Percentiles rank a stretch among this genome's conserved stretches.
Conservation (phyloP, 345 rosid genomes). For the Sisymbrium altissimum region DNA sequence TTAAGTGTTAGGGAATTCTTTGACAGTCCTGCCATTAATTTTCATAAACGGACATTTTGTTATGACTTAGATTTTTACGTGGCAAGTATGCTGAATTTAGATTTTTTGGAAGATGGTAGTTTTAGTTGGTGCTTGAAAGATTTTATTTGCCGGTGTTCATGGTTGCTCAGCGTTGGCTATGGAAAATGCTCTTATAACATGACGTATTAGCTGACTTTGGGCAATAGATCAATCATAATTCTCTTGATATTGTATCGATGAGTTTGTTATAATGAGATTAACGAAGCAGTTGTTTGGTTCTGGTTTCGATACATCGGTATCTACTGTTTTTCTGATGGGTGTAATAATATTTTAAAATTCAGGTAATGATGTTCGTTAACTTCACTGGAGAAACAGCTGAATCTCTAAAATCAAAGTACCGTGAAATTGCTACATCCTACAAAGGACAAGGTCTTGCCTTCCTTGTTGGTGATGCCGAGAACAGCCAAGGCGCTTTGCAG, state of each 20-base stretch:
- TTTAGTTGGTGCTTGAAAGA: not conserved
- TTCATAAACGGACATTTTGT: not conserved
- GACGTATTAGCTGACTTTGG: not conserved
- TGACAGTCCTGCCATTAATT: conserved; percentile 18
- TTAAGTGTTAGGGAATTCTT: conserved; percentile 37
- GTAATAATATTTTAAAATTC: not conserved
- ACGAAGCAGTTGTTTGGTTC: not conserved
- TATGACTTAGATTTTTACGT: not conserved
- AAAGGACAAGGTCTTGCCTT: conserved; percentile 67
- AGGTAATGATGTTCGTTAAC: conserved; percentile 92
- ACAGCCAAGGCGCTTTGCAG: conserved; percentile 85
- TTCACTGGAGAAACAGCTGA: conserved; percentile 55
- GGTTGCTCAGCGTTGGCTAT: not conserved
- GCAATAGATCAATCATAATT: not conserved
- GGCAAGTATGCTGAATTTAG: not conserved
- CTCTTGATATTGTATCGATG: not conserved
- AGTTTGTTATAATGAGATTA: not conserved
- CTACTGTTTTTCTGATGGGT: not conserved
- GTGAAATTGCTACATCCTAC: conserved; percentile 66
- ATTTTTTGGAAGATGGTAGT: not conserved
- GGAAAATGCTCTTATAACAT: not conserved
- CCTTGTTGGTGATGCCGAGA: conserved; percentile 86
- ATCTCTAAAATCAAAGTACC: conserved; percentile 59
- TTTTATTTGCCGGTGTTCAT: not conserved
- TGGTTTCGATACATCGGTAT: not conserved